Conservation (phyloP, 306 rosid species). For the Inga leiocalycina region DNA sequence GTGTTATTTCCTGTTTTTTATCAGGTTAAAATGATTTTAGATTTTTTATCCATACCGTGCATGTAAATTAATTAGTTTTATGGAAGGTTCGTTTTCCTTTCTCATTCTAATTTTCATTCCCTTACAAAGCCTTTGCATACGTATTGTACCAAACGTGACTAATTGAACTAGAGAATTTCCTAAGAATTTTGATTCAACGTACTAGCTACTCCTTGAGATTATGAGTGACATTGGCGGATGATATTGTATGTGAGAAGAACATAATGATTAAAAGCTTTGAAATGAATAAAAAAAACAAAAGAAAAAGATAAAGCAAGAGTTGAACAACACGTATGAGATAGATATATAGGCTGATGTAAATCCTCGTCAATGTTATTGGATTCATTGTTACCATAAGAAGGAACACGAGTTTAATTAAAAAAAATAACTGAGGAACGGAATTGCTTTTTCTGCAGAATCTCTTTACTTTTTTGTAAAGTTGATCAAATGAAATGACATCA, state of each 20-base stretch:
- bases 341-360: not conserved
- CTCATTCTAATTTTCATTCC: not conserved
- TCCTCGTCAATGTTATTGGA: constrained; percentile 28
- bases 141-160: not conserved
- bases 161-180: constrained; percentile 13
- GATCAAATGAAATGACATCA: constrained; percentile 17
- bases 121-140: not conserved
- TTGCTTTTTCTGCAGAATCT: constrained; percentile 43
- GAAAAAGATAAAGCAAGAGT: constrained; percentile 28
- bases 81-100: not conserved
- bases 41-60: not conserved
- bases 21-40: not conserved
- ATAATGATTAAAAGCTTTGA: constrained; percentile 46
- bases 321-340: constrained; percentile 34
- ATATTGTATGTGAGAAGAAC: constrained; percentile 24
- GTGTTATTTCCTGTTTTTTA: not conserved
- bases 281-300: constrained; percentile 7
- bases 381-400: constrained; percentile 38
- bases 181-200: constrained; percentile 20
- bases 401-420: not conserved
- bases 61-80: not conserved
- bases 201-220: constrained; percentile 16
- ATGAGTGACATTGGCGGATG: constrained; percentile 7
- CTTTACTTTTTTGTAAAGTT: constrained; percentile 42
- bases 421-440: constrained; percentile 14